These are phyloP conservation scores for Talaromyces pinophilus DNA, from an alignment of 2,329 filamentous ascomycete species.

Conservation along the genomic window DNA sequence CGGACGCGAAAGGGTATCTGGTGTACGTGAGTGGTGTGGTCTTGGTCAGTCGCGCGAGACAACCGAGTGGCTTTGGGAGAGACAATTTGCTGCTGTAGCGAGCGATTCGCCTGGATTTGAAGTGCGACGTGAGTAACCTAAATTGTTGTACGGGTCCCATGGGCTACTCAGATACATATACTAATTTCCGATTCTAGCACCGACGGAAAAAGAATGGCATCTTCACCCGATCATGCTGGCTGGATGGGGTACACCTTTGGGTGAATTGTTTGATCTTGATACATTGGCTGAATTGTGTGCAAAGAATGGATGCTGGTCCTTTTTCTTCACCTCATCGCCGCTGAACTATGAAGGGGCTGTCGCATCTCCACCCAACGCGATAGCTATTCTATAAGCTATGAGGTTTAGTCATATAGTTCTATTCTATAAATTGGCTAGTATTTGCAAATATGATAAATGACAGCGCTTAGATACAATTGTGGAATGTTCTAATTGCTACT, in stretches of 20 bases:
- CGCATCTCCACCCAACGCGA: slow-evolving; percentile 40
- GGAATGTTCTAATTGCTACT: not conserved
- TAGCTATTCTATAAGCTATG: not conserved
- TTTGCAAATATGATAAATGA: no score
- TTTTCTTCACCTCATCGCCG: slow-evolving; percentile 49
- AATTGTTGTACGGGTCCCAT: no score
- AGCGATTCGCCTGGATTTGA: not conserved
- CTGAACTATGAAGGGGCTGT: slow-evolving; percentile 46
- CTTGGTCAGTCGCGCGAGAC: not conserved
- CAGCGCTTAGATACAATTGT: not conserved
- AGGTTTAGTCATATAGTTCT: not conserved
- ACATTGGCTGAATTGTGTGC: slow-evolving; percentile 35
- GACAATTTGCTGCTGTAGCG: not conserved
- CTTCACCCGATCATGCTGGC: slow-evolving; percentile 20
- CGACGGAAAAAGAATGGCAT: slow-evolving; percentile 20
- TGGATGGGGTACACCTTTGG: slow-evolving; percentile 46
- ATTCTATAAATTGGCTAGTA: no score
- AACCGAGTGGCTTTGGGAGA: not conserved
- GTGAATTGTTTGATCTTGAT: slow-evolving; percentile 45
- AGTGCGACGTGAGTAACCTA: not conserved
- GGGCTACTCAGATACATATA: not conserved
- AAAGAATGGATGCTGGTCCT: slow-evolving; percentile 38
- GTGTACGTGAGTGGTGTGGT: not conserved
- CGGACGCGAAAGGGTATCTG: not conserved
- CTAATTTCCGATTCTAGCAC: not conserved